These are phyloP conservation scores for Ustilago tritici DNA, from an alignment of 1,284 basidiomycete genomes.

Conservation along the genomic window DNA sequence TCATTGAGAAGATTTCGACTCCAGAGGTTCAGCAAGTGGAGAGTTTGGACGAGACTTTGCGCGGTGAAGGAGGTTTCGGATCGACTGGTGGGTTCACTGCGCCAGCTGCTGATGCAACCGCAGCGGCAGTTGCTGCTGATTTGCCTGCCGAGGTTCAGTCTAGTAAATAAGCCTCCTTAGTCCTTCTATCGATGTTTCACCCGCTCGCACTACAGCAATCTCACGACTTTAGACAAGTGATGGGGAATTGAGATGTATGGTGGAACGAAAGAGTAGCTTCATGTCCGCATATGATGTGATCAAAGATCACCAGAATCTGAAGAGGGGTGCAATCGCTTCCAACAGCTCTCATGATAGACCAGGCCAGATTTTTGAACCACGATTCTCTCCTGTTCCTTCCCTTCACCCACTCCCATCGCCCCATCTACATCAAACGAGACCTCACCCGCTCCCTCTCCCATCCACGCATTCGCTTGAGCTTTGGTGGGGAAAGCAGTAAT, in stretches of 20 bases:
- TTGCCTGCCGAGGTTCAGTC: conserved; percentile 26
- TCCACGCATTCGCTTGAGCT: not conserved
- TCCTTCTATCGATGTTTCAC: not conserved
- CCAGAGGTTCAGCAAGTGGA: conserved; percentile 87
- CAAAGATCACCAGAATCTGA: not conserved
- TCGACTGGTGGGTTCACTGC: conserved; percentile 80
- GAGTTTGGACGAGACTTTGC: conserved; percentile 83
- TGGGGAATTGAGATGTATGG: not conserved
- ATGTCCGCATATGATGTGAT: not conserved
- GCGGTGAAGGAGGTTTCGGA: conserved; percentile 91
- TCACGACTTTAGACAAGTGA: not conserved
- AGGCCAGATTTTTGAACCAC: conserved; percentile 41
- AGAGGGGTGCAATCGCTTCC: conserved; percentile 11
- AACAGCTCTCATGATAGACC: conserved; percentile 45
- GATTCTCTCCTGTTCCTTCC: conserved; percentile 27
- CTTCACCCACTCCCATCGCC: not conserved
- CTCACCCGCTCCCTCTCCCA: not conserved
- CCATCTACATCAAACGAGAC: conserved; percentile 1
- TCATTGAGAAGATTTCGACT: conserved; percentile 89
- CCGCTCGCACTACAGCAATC: not conserved
- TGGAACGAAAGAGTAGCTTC: too few relatives aligned
- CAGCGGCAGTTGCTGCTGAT: conserved; percentile 33
- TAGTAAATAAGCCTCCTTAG: not conserved
- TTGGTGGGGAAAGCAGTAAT: conserved; percentile 26
- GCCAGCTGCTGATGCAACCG: conserved; percentile 17